Percentiles rank a stretch among this genome's conserved stretches.
Evolutionary conservation across 768 basidiomycete genomes (phyloP).

Genomic region (Dendrothele bispora): DNA sequence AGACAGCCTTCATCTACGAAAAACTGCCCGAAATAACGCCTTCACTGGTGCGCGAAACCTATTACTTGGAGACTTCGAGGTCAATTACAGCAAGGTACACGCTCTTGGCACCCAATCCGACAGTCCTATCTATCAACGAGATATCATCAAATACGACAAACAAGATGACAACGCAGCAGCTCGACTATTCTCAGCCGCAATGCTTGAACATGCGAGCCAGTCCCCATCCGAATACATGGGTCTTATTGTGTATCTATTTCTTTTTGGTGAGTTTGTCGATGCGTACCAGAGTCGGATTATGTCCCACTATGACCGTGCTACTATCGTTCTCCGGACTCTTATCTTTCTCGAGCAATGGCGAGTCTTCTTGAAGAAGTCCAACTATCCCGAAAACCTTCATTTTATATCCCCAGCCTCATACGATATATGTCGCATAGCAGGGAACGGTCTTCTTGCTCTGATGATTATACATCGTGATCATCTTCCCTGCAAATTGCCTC

Average conservation of each 20-base stretch:
- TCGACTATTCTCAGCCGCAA: constrained; percentile 28
- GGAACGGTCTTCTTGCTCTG: no score
- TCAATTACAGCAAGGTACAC: constrained; percentile 18
- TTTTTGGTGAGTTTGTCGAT: constrained; percentile 28
- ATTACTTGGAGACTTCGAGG: constrained; percentile 18
- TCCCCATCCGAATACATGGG: constrained; percentile 18
- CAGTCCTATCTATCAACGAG: constrained; percentile 26
- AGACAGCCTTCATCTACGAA: constrained; percentile 35
- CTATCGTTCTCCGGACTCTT: no score
- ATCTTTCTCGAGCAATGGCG: no score
- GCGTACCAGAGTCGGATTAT: constrained; percentile 26
- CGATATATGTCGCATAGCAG: no score
- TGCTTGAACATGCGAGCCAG: constrained; percentile 17
- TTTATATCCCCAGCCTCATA: no score
- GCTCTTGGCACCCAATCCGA: constrained; percentile 13
- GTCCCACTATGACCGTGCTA: constrained; percentile 12
- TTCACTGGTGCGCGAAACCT: constrained; percentile 30
- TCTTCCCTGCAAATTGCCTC: no score
- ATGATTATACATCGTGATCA: no score
- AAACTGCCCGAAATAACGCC: constrained; percentile 34
- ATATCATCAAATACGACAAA: constrained; percentile 31
- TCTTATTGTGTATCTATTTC: constrained; percentile 26
- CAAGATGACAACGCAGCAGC: constrained; percentile 38
- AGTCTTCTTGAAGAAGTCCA: no score
- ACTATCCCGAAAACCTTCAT: no score